A percentile compares a stretch with the other conserved stretches of the same genome.
Conservation (phyloP, 2,329 filamentous ascomycete species). For the Fusarium bactridioides region DNA sequence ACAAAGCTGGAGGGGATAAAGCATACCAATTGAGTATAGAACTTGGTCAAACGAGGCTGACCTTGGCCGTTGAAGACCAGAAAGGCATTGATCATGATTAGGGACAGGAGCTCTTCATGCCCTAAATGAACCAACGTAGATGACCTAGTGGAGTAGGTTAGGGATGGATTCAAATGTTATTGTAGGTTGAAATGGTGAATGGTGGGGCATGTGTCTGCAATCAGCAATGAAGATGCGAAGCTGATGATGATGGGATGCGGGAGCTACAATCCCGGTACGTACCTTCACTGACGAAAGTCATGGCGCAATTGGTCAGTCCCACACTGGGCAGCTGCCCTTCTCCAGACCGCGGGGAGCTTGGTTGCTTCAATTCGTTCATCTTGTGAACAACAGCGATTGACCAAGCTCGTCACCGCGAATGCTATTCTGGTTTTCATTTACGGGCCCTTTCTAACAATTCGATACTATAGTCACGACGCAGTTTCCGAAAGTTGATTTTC, state of each 20-base stretch:
- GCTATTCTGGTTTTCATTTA: not conserved
- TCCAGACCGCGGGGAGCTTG: slow-evolving; percentile 22
- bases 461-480: not conserved
- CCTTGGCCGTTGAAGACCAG: slow-evolving; percentile 99
- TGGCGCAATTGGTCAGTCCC: slow-evolving; percentile 18
- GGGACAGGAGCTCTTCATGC: slow-evolving; percentile 32
- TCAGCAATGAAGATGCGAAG: slow-evolving; percentile 3
- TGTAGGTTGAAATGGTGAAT: slow-evolving; percentile 19
- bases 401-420: not conserved
- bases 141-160: not conserved
- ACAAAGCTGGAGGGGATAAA: not conserved
- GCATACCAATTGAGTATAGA: slow-evolving; percentile 92
- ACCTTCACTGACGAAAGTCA: slow-evolving; percentile 8
- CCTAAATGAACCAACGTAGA: not conserved
- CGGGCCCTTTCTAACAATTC: not conserved
- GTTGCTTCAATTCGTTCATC: slow-evolving; percentile 10
- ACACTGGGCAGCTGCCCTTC: slow-evolving; percentile 12
- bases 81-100: slow-evolving; percentile 94
- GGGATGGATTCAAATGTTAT: not conserved
- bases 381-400: slow-evolving; percentile 15
- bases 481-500: not conserved
- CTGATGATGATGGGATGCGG: slow-evolving; percentile 30
- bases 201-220: slow-evolving; percentile 30
- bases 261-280: slow-evolving; percentile 27
- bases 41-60: slow-evolving; percentile 95